phyloP scores from a whole-genome alignment of 306 rosid genomes.

The Lablab purpureus region DNA sequence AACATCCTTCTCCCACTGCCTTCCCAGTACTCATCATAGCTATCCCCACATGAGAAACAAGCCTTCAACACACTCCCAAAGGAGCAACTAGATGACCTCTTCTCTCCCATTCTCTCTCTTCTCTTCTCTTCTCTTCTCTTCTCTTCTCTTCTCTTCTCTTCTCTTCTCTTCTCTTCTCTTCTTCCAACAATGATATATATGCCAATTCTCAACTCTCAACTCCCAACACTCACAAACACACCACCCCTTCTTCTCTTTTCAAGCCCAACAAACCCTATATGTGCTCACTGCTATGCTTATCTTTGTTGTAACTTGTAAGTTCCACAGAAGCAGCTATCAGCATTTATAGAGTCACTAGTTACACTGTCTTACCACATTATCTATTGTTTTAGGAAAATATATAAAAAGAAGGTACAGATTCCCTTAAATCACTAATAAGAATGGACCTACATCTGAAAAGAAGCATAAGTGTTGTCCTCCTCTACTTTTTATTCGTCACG shows the following conservation, averaged over 20 bases:
- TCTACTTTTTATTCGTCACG: neutral
- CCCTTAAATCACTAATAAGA: conserved; percentile 39
- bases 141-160: no score
- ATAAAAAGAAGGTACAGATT: conserved; percentile 53
- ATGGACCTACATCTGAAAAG: neutral
- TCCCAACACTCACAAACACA: neutral
- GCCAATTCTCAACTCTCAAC: neutral
- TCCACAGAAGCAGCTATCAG: no score
- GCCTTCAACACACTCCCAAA: conserved; percentile 57
- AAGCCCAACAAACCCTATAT: neutral
- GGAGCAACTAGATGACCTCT: conserved; percentile 53
- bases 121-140: neutral
- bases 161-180: no score
- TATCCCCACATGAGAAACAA: conserved; percentile 59
- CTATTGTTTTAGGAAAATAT: neutral
- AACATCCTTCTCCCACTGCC: conserved; percentile 63
- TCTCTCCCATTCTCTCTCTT: conserved; percentile 48
- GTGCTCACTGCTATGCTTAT: neutral
- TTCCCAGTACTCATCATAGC: conserved; percentile 50
- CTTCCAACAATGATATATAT: no score
- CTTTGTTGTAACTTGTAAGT: neutral
- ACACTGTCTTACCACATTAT: neutral
- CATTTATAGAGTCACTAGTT: conserved; percentile 56
- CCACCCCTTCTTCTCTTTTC: neutral
- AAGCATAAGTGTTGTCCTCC: neutral